A percentile compares a stretch with the other conserved stretches of the same genome.
phyloP scores from a whole-genome alignment of 2,329 filamentous ascomycete genomes.

The Neophaeococcomyces aloes region DNA sequence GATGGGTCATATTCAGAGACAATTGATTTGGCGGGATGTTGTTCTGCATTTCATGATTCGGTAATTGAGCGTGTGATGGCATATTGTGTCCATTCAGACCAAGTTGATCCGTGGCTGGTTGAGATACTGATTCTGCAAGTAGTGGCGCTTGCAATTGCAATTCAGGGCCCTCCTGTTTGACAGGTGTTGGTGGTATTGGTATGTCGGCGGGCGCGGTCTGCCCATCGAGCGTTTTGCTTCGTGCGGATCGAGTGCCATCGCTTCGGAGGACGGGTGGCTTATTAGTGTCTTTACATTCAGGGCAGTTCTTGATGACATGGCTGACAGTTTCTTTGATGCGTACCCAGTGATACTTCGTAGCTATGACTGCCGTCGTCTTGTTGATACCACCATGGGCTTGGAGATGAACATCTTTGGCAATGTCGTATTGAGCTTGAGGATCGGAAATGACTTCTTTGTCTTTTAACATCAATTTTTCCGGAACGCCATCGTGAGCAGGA shows the following conservation, averaged over 20 bases:
- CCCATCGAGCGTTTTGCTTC: slow-evolving; percentile 20
- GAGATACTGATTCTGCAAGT: background rate
- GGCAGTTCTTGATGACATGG: slow-evolving; percentile 84
- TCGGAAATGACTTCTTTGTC: slow-evolving; percentile 95
- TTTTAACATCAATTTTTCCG: slow-evolving; percentile 84
- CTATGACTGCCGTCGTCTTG: slow-evolving; percentile 90
- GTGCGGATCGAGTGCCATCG: slow-evolving; percentile 20
- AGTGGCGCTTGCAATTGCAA: slow-evolving; percentile 9
- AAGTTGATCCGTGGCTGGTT: background rate
- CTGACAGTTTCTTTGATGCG: slow-evolving; percentile 96
- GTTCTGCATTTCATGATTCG: slow-evolving; percentile 12
- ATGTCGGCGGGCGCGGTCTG: slow-evolving; percentile 9
- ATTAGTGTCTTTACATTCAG: slow-evolving; percentile 72
- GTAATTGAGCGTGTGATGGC: slow-evolving; percentile 12
- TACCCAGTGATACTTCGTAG: slow-evolving; percentile 93
- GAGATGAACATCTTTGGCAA: slow-evolving; percentile 67
- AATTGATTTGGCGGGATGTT: slow-evolving; percentile 4
- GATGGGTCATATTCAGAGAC: slow-evolving; percentile 1
- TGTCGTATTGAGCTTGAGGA: slow-evolving; percentile 79
- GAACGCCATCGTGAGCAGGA: slow-evolving; percentile 37
- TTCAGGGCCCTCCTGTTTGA: slow-evolving; percentile 8
- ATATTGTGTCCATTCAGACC: slow-evolving; percentile 7
- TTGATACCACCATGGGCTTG: slow-evolving; percentile 85
- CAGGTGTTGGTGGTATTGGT: slow-evolving; percentile 7
- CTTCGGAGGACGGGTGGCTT: slow-evolving; percentile 41